A percentile compares a stretch with the other conserved stretches of the same genome.
Conservation (phyloP, 2,329 filamentous ascomycete species). For the Didymella segeticola region DNA sequence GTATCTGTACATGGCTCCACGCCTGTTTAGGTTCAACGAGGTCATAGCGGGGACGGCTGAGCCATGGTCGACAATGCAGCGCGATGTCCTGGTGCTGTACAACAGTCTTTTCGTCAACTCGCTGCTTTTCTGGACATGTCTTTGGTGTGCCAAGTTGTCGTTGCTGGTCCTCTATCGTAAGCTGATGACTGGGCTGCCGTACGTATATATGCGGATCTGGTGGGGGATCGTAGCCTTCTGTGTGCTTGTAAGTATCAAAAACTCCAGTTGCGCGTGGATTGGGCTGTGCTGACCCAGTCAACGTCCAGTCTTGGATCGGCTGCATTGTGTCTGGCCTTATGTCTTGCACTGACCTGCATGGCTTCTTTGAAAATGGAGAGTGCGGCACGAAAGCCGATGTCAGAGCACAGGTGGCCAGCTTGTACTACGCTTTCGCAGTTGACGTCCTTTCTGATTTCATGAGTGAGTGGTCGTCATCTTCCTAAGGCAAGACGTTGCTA, state of each 20-base stretch:
- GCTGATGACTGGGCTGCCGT: not conserved
- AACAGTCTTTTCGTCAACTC: not conserved
- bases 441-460: not conserved
- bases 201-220: not conserved
- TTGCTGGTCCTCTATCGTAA: not conserved
- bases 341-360: not conserved
- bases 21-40: not conserved
- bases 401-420: not conserved
- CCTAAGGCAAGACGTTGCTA: not conserved
- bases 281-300: not conserved
- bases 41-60: not conserved
- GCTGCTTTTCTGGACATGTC: not conserved
- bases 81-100: not conserved
- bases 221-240: not conserved
- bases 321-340: not conserved
- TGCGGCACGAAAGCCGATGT: not conserved
- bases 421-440: not conserved
- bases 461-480: too few relatives aligned
- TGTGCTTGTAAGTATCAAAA: not conserved
- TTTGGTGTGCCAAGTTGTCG: not conserved
- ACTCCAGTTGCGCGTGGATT: too few relatives aligned
- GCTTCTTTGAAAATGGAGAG: not conserved
- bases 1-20: slow-evolving; percentile 2
- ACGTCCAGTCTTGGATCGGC: not conserved
- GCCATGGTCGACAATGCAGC: slow-evolving; percentile 1